These are phyloP conservation scores for Chaetomium tenue DNA, from an alignment of 495 filamentous ascomycete genomes.

Conservation along the genomic window DNA sequence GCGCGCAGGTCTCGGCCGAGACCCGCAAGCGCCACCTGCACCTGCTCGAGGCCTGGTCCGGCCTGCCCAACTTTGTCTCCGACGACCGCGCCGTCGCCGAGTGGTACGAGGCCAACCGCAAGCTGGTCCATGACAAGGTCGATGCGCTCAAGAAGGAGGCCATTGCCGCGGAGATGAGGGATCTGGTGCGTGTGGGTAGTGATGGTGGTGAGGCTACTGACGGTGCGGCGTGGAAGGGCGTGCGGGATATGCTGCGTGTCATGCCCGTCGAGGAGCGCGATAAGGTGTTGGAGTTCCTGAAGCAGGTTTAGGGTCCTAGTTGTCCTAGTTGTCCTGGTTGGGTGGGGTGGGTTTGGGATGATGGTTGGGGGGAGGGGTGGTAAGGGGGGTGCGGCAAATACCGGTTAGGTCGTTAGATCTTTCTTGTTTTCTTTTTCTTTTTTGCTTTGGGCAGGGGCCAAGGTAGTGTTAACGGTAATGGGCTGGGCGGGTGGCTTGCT, in stretches of 20 bases:
- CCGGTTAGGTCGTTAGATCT: too few species aligned
- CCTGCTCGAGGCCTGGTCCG: slow-evolving; percentile 75
- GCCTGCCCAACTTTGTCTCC: slow-evolving; percentile 65
- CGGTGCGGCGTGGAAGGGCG: slow-evolving; percentile 79
- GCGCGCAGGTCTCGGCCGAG: slow-evolving; percentile 45
- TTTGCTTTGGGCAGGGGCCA: too few species aligned
- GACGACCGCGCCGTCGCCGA: slow-evolving; percentile 81
- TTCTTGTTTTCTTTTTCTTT: too few species aligned
- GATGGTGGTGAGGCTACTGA: slow-evolving; percentile 52
- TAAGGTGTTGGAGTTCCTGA: slow-evolving; percentile 71
- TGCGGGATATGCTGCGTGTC: slow-evolving; percentile 79
- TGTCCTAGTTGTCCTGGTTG: too few species aligned
- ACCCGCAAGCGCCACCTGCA: slow-evolving; percentile 61
- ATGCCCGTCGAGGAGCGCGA: slow-evolving; percentile 87
- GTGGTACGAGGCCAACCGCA: slow-evolving; percentile 97
- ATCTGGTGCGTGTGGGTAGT: slow-evolving; percentile 59
- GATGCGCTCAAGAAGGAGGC: slow-evolving; percentile 74
- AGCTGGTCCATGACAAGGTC: slow-evolving; percentile 72
- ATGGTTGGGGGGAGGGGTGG: too few species aligned
- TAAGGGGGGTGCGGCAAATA: too few species aligned
- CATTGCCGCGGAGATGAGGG: slow-evolving; percentile 74
- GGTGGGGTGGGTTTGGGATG: too few species aligned
- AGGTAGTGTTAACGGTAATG: background rate
- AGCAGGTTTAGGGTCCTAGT: slow-evolving; percentile 29
- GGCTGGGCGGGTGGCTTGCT: background rate